A percentile compares a stretch with the other conserved stretches of the same genome.
phyloP scores from a whole-genome alignment of 352 stramenopile species.

The Globisporangium middletonii region DNA sequence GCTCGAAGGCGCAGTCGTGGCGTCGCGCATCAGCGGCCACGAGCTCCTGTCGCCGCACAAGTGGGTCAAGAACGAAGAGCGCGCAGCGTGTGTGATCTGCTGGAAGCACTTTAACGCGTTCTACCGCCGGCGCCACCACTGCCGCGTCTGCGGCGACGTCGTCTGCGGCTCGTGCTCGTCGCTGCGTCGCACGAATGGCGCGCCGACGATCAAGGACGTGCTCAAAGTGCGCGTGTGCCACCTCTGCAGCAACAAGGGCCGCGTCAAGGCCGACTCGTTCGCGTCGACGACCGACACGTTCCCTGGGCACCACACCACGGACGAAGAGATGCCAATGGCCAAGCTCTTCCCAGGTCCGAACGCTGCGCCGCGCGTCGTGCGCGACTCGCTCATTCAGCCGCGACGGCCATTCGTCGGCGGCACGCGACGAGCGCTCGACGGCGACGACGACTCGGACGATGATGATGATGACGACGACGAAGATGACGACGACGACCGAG shows the following conservation, averaged over 20 bases:
- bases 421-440: not conserved
- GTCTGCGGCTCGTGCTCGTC: constrained; percentile 50
- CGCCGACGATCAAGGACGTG: constrained; percentile 23
- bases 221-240: constrained; percentile 66
- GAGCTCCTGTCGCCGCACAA: constrained; percentile 38
- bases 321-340: constrained; percentile 17
- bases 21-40: constrained; percentile 37
- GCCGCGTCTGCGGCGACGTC: constrained; percentile 58
- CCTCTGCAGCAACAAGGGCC: constrained; percentile 49
- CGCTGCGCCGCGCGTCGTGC: not conserved
- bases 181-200: constrained; percentile 31
- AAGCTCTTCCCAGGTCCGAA: constrained; percentile 11
- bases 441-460: not conserved
- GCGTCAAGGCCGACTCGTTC: constrained; percentile 25
- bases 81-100: constrained; percentile 47
- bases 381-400: not conserved
- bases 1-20: constrained; percentile 40
- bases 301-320: constrained; percentile 16
- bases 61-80: constrained; percentile 64
- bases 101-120: constrained; percentile 60
- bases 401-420: not conserved
- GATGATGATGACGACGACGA: not conserved
- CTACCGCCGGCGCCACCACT: constrained; percentile 56
- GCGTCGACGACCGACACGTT: constrained; percentile 22
- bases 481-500: not conserved